These are phyloP conservation scores for Rhinocladiella similis DNA, from an alignment of 2,329 filamentous ascomycete species.

Conservation along the genomic window DNA sequence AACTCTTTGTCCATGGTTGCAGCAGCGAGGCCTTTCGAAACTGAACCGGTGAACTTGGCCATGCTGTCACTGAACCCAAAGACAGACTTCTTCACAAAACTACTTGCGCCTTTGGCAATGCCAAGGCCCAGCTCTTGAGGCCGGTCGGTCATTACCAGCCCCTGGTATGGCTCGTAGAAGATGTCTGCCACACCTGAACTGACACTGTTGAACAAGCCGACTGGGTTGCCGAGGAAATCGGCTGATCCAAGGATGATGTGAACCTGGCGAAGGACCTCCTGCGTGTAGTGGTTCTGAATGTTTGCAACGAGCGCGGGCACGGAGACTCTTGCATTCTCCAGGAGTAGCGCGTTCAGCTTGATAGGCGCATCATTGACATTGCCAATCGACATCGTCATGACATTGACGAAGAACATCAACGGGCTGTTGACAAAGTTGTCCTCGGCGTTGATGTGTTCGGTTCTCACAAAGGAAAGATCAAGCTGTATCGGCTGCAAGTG, in stretches of 20 bases:
- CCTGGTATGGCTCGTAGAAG: slow-evolving; percentile 99
- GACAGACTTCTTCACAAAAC: slow-evolving; percentile 97
- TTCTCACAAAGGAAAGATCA: slow-evolving; percentile 94
- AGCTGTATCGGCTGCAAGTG: slow-evolving; percentile 98
- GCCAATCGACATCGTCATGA: slow-evolving; percentile 98
- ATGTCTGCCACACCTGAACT: slow-evolving; percentile 96
- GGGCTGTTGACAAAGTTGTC: slow-evolving; percentile 91
- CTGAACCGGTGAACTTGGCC: slow-evolving; percentile 94
- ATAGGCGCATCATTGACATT: slow-evolving; percentile 98
- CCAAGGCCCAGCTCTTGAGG: slow-evolving; percentile 93
- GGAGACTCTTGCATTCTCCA: slow-evolving; percentile 93
- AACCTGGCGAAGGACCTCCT: slow-evolving; percentile 92
- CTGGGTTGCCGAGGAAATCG: slow-evolving; percentile 95
- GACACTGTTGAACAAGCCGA: slow-evolving; percentile 96
- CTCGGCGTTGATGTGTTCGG: slow-evolving; percentile 92
- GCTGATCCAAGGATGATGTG: slow-evolving; percentile 97
- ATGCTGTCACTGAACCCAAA: slow-evolving; percentile 97
- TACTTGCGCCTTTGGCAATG: slow-evolving; percentile 93
- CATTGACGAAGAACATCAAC: slow-evolving; percentile 97
- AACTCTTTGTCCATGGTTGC: slow-evolving; percentile 98
- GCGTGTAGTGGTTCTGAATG: slow-evolving; percentile 91
- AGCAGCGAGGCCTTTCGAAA: slow-evolving; percentile 93
- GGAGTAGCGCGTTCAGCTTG: slow-evolving; percentile 85
- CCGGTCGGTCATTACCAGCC: slow-evolving; percentile 91
- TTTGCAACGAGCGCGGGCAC: slow-evolving; percentile 80